Conservation (phyloP, 1,284 basidiomycete species). For the Cryptococcus neoformans region DNA sequence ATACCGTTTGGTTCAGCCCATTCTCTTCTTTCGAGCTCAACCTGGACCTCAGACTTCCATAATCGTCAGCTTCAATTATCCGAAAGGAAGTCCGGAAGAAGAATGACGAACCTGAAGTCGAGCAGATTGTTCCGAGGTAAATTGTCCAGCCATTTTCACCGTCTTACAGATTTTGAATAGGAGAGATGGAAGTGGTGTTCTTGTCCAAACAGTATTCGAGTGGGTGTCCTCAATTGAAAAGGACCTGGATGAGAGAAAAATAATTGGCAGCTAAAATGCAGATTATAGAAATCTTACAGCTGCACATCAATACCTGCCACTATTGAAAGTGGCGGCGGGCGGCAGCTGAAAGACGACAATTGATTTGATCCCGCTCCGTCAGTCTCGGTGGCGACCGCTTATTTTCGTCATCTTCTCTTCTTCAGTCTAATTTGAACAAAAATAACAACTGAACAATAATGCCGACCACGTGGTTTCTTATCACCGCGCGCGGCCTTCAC, state of each 20-base stretch:
- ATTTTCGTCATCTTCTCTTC: neutral
- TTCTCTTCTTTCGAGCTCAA: slow-evolving; percentile 42
- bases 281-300: no score
- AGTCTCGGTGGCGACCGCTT: no score
- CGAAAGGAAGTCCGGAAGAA: neutral
- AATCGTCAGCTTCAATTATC: neutral
- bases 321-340: neutral
- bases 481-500: no score
- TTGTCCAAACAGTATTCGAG: neutral
- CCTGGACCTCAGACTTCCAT: slow-evolving; percentile 35
- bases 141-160: slow-evolving; percentile 4
- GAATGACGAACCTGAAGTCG: slow-evolving; percentile 20
- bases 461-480: no score
- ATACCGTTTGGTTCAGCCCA: slow-evolving; percentile 44
- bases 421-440: no score
- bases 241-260: no score
- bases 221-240: no score
- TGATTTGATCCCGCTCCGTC: neutral
- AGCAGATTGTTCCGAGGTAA: slow-evolving; percentile 22
- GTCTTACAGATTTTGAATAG: no score
- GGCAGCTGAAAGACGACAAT: neutral
- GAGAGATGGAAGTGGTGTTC: neutral
- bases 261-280: no score
- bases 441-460: no score
- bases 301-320: neutral